Percentiles rank a stretch among this genome's conserved stretches.
Conservation (phyloP, 2,329 filamentous ascomycete species). For the Aureobasidium melanogenum region DNA sequence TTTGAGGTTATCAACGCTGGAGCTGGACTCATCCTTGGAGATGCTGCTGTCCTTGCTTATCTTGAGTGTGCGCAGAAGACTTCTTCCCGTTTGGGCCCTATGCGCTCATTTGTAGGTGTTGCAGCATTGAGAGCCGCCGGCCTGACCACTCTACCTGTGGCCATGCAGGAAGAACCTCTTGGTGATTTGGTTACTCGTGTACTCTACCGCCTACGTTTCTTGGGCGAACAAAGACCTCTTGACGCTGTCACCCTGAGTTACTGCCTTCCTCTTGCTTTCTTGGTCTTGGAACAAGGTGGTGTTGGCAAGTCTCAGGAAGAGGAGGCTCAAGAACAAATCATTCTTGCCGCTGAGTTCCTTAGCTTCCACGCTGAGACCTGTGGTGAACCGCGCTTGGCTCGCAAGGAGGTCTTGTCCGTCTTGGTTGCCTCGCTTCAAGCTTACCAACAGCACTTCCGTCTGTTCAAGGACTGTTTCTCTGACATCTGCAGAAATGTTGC, state of each 20-base stretch:
- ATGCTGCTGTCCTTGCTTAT: conserved; percentile 68
- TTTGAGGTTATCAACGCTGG: conserved; percentile 69
- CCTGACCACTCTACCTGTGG: conserved; percentile 61
- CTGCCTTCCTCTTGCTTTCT: conserved; percentile 69
- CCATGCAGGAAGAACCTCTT: conserved; percentile 69
- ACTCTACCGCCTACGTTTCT: conserved; percentile 80
- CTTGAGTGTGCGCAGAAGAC: conserved; percentile 69
- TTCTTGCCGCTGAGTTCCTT: conserved; percentile 80
- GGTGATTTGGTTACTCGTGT: conserved; percentile 75
- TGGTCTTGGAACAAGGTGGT: conserved; percentile 70
- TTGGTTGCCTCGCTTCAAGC: conserved; percentile 77
- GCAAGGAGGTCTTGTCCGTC: conserved; percentile 60
- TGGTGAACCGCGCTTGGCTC: conserved; percentile 64
- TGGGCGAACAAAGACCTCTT: conserved; percentile 88
- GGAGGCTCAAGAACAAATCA: conserved; percentile 79
- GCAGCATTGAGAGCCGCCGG: conserved; percentile 75
- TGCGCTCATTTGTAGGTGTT: conserved; percentile 76
- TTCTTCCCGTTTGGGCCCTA: conserved; percentile 62
- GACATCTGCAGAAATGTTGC: conserved; percentile 80
- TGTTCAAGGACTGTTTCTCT: conserved; percentile 83
- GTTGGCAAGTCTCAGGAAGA: conserved; percentile 60
- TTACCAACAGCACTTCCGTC: conserved; percentile 89
- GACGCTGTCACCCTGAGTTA: conserved; percentile 84
- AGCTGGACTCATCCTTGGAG: conserved; percentile 71
- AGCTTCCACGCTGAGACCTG: conserved; percentile 80